phyloP scores from a whole-genome alignment of 164 flowering plant genomes.

The Macadamia tetraphylla region DNA sequence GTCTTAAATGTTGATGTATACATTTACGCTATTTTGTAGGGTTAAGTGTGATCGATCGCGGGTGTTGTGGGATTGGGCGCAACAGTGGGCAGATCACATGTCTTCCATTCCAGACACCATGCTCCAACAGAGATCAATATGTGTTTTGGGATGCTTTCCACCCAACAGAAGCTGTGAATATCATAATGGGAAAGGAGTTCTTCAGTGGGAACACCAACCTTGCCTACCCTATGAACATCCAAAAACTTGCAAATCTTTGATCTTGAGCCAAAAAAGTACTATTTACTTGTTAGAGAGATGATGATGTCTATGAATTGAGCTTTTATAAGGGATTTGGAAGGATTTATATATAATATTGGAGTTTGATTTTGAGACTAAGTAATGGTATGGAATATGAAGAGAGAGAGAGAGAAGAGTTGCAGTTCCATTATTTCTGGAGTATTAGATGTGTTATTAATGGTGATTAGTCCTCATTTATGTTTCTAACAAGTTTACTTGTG shows the following conservation, averaged over 20 bases:
- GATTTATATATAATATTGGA: too few species aligned
- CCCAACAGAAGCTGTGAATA: constrained; percentile 75
- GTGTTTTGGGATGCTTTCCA: constrained; percentile 97
- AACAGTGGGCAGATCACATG: constrained; percentile 91
- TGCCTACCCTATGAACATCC: constrained; percentile 67
- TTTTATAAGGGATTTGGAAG: too few species aligned
- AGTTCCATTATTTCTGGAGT: too few species aligned
- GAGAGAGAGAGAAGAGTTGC: too few species aligned
- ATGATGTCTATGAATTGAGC: too few species aligned
- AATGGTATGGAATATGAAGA: too few species aligned
- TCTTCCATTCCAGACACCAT: constrained; percentile 82
- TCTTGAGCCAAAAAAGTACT: not conserved
- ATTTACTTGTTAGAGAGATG: too few species aligned
- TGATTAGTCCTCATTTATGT: too few species aligned
- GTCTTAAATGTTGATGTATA: too few species aligned
- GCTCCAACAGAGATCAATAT: constrained; percentile 53
- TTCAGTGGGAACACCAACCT: constrained; percentile 42
- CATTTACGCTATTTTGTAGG: constrained; percentile 29
- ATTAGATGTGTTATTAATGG: too few species aligned
- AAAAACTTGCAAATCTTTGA: constrained; percentile 62
- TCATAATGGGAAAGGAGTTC: constrained; percentile 56
- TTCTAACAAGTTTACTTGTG: too few species aligned
- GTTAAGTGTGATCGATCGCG: constrained; percentile 52
- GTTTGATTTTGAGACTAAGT: too few species aligned
- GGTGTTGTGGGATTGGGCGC: constrained; percentile 89